Evolutionary conservation across 2,329 filamentous ascomycete species (phyloP), one percentile per base, ranked within the genome.

Genomic region (Pseudofabraea citricarpa): DNA sequence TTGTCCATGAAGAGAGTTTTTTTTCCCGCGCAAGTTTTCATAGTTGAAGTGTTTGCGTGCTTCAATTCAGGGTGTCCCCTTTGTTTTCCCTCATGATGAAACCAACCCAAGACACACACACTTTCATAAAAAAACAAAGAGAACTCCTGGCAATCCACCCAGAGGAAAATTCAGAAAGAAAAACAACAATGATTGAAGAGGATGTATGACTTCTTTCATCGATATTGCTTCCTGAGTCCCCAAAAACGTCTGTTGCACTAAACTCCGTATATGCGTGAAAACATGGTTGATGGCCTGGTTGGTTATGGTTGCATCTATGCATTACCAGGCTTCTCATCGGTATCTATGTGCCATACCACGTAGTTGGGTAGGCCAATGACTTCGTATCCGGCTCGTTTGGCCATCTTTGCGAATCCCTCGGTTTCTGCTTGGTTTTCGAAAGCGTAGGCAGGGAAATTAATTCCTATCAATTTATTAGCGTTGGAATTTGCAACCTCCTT

Each of bases 381-480:
- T 59, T 88, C 77, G 64, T 96, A 97, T 35, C 93, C 93, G 15
- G 93, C 93, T 51, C 90, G 78, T 71, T 94, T 96, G 47, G 93
- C 93, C 93, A 98, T 98, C 66, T 94, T 95, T 27, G 93, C 93
- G 61, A 98, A 98, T 6, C 93, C 93, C 69, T 98, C 93, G 4
- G 93, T 98, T 68, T 98, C 93, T 51, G 93, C 93, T 70, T 98
- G 93, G 67, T 98, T 97, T 65, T 98, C 93, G 63, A 98, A 98
- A 3, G 93, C 79, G 60, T 98, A 98, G 62, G 82, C 83, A 7
- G 93, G 93, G 67, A 98, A 98, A 67, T 98, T 98, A 71, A 98
- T 93, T 50, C 91, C 90, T 91, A 53, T 36, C 23, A 43, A 36
- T 16, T 8, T 19, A 51, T 65, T 47, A 67, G 61, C 36, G 42